These are phyloP conservation scores for Mucor irregularis DNA, from an alignment of 371 early-diverging fungal species.

Conservation along the genomic window DNA sequence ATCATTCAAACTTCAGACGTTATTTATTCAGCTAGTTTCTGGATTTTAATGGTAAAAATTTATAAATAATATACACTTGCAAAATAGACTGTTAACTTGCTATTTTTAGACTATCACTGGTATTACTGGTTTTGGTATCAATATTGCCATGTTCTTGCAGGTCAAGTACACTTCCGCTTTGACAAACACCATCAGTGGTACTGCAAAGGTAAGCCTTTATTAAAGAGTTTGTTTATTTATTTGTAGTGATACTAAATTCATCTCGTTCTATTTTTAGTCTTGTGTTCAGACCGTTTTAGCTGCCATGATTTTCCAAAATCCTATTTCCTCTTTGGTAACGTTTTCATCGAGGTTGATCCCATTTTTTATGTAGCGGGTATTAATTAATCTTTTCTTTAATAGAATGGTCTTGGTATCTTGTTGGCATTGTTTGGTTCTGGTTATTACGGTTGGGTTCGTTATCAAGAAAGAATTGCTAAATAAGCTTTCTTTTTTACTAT, in stretches of 20 bases:
- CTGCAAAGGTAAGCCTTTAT: constrained; percentile 54
- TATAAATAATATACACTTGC: background rate
- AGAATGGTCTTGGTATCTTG: constrained; percentile 71
- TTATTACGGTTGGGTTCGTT: constrained; percentile 70
- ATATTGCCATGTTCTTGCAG: constrained; percentile 77
- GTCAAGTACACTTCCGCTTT: constrained; percentile 78
- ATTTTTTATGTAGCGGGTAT: no score
- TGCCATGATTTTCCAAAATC: constrained; percentile 68
- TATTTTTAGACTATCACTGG: constrained; percentile 60
- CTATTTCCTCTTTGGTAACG: constrained; percentile 63
- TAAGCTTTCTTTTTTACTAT: constrained; percentile 9
- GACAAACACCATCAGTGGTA: constrained; percentile 80
- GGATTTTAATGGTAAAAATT: constrained; percentile 61
- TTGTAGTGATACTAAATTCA: background rate
- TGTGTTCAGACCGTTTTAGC: constrained; percentile 74
- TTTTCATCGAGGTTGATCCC: background rate
- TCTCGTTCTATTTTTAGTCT: constrained; percentile 28
- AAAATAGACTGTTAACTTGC: background rate
- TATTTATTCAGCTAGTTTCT: constrained; percentile 62
- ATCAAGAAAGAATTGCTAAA: constrained; percentile 58
- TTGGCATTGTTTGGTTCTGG: constrained; percentile 69
- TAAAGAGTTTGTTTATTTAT: background rate
- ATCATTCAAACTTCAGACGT: constrained; percentile 41
- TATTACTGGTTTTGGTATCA: constrained; percentile 72
- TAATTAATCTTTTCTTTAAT: constrained; percentile 8